Conservation (phyloP, 208 protist genomes). For the Acanthamoeba royreba region DNA sequence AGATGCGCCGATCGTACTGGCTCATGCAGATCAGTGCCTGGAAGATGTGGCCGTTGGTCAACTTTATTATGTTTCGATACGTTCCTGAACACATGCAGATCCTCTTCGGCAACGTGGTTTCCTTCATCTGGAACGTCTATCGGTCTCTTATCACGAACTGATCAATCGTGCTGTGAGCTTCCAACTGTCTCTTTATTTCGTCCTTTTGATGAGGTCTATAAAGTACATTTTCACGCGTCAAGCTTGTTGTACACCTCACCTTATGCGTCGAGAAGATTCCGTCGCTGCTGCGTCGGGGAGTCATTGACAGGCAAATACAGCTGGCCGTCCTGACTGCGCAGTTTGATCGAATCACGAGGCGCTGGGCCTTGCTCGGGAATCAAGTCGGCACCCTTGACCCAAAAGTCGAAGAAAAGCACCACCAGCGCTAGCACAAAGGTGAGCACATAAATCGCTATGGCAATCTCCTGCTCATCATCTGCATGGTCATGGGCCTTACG, state of each 20-base stretch:
- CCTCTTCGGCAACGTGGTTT: not conserved
- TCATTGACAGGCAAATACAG: not conserved
- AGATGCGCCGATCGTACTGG: not conserved
- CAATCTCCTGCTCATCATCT: not conserved
- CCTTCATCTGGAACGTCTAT: slow-evolving; percentile 14
- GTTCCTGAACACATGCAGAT: not conserved
- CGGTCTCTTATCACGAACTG: not conserved
- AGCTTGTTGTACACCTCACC: too few species aligned
- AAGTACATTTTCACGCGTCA: too few species aligned
- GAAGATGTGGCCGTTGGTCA: not conserved
- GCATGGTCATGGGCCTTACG: not conserved
- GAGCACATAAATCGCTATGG: not conserved
- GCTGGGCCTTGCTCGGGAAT: not conserved
- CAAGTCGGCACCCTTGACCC: not conserved
- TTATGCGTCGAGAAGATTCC: not conserved
- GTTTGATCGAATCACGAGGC: not conserved
- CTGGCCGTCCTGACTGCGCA: not conserved
- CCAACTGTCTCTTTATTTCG: too few species aligned
- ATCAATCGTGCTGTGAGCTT: too few species aligned
- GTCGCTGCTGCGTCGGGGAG: not conserved
- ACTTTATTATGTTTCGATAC: slow-evolving; percentile 13
- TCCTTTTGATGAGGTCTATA: too few species aligned
- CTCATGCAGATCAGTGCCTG: not conserved
- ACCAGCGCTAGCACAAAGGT: not conserved
- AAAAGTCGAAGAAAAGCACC: not conserved